Evolutionary conservation across 2,329 filamentous ascomycete species (phyloP), one percentile per base, ranked within the genome.

Genomic region (Cryoendolithus antarcticus): DNA sequence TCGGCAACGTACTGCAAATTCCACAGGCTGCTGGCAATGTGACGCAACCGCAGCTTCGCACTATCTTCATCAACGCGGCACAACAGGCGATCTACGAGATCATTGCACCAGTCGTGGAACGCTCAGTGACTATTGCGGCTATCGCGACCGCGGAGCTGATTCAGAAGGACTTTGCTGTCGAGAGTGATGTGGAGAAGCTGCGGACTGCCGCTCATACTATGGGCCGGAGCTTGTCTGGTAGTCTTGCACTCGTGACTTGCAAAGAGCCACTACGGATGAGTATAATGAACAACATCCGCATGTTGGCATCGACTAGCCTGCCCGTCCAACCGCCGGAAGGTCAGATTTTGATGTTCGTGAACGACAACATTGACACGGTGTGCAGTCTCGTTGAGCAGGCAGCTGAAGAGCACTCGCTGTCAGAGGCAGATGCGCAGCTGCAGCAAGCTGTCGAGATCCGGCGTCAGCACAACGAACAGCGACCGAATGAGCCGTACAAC

Each of bases 321-420:
- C 71, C 71, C 2, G 75, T 80, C 51, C 83, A 84, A 10, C 72
- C 98, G 45, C 86, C 91, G 0, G 91, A 98, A 63, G 91, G 91
- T 5, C 84, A 91, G 27, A 91, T 98, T 44, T 75, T 96, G 41
- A 95, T 98, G 85, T 96, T 93, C 61, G 89, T 98, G 44, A 98
- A 96, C 59, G 89, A 93, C 48, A 98, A 98, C 58, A 72, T 98
- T 24, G 91, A 98, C 51, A 73, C 86, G 31, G 89, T 93, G 34
- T 96, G 91, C 56, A 82, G 76, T 51, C 84, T 95, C 46, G 93
- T 98, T 34, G 91, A 98, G 62, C 86, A 91, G 60, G 88, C 91
- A 38, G 93, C 91, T 3, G 89, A 96, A 59, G 84, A 93, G 54
- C 83, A 89, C 44, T 91, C 91, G 7, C 70, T 95, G 30, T 82